Conservation (phyloP, 1,139 yeast species). For the Yamadazyma triangularis region DNA sequence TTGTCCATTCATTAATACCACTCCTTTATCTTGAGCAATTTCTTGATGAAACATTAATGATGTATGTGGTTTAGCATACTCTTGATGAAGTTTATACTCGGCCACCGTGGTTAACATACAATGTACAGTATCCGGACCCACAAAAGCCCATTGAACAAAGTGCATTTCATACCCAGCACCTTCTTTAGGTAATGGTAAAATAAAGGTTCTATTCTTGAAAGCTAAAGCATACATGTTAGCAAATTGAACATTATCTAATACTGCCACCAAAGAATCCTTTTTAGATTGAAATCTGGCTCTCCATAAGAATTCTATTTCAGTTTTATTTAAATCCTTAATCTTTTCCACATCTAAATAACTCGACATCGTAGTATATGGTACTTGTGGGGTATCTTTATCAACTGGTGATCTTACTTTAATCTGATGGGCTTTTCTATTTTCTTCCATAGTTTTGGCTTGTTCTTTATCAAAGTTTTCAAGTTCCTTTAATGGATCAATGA, state of each 20-base stretch:
- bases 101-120: slow-evolving; percentile 89
- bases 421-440: slow-evolving; percentile 51
- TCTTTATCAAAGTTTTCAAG: slow-evolving; percentile 52
- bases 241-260: slow-evolving; percentile 52
- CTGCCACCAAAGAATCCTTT: slow-evolving; percentile 62
- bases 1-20: slow-evolving; percentile 84
- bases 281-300: slow-evolving; percentile 72
- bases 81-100: slow-evolving; percentile 87
- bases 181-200: slow-evolving; percentile 63
- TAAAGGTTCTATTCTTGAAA: slow-evolving; percentile 68
- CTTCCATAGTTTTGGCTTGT: slow-evolving; percentile 27
- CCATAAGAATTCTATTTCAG: slow-evolving; percentile 84
- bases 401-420: slow-evolving; percentile 59
- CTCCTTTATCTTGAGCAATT: slow-evolving; percentile 51
- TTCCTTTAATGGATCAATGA: slow-evolving; percentile 67
- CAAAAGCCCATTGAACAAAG: slow-evolving; percentile 91
- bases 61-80: slow-evolving; percentile 93
- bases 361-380: slow-evolving; percentile 67
- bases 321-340: slow-evolving; percentile 46
- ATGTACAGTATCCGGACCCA: slow-evolving; percentile 80
- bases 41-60: slow-evolving; percentile 87
- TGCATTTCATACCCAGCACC: slow-evolving; percentile 73
- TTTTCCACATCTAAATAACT: slow-evolving; percentile 72
- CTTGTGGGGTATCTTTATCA: slow-evolving; percentile 37
- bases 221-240: slow-evolving; percentile 63